phyloP scores from a whole-genome alignment of 2,329 filamentous ascomycete genomes.

The Eutypella sp. region DNA sequence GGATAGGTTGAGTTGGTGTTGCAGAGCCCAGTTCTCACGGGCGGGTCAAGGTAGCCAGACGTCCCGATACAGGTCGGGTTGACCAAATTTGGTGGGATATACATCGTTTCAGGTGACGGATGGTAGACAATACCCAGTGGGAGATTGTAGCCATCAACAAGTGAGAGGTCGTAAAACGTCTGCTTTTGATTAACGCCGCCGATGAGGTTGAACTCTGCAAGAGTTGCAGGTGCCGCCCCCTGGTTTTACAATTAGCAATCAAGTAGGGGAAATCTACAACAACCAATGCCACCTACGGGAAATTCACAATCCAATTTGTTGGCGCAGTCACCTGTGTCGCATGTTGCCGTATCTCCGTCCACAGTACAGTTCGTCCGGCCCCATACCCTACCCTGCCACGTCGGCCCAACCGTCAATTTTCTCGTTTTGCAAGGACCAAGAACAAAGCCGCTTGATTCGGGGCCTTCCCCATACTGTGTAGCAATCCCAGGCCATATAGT shows the following conservation, averaged over 20 bases:
- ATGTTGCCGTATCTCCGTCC: constrained; percentile 61
- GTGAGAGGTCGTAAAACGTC: constrained; percentile 78
- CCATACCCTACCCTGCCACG: constrained; percentile 82
- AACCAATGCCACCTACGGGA: constrained; percentile 48
- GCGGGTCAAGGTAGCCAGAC: constrained; percentile 53
- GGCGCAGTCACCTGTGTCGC: constrained; percentile 72
- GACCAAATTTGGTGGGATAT: constrained; percentile 70
- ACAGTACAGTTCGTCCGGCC: constrained; percentile 80
- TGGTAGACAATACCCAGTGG: constrained; percentile 61
- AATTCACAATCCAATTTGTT: constrained; percentile 63
- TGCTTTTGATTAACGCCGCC: constrained; percentile 56
- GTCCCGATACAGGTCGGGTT: constrained; percentile 75
- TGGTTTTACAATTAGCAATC: constrained; percentile 25
- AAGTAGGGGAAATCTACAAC: background rate
- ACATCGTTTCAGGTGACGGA: constrained; percentile 54
- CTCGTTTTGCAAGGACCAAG: constrained; percentile 53
- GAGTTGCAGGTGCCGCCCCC: constrained; percentile 68
- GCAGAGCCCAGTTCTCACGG: constrained; percentile 48
- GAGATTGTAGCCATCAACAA: constrained; percentile 82
- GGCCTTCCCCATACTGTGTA: constrained; percentile 66
- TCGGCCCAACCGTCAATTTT: constrained; percentile 60
- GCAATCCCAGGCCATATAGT: constrained; percentile 72
- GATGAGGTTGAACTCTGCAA: constrained; percentile 75
- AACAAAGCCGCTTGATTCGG: constrained; percentile 63
- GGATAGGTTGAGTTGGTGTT: constrained; percentile 63